These are phyloP conservation scores for Cylindricascospora bacillispora DNA, from an alignment of 1,139 yeast species.

Conservation along the genomic window DNA sequence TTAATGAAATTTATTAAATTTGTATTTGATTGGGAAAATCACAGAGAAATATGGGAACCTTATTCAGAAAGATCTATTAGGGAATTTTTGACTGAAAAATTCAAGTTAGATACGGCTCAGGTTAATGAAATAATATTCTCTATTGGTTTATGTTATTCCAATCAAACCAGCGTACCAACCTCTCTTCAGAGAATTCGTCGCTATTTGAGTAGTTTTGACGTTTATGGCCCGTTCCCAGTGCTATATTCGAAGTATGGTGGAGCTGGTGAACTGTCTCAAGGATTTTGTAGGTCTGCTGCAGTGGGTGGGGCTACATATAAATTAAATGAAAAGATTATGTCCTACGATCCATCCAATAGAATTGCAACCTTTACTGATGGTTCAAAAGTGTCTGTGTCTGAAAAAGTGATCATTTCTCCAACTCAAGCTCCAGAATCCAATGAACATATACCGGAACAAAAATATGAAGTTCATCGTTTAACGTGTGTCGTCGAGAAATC, in stretches of 20 bases:
- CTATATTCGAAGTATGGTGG: conserved; percentile 90
- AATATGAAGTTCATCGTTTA: conserved; percentile 53
- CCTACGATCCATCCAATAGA: conserved; percentile 52
- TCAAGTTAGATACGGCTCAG: conserved; percentile 62
- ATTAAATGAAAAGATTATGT: conserved; percentile 50
- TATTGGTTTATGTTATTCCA: conserved; percentile 61
- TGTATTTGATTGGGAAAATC: conserved; percentile 57
- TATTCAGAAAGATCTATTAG: conserved; percentile 45
- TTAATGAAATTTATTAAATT: conserved; percentile 91
- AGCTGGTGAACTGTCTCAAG: conserved; percentile 92
- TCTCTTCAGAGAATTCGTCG: conserved; percentile 75
- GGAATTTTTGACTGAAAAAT: conserved; percentile 46
- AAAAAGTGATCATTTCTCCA: conserved; percentile 60
- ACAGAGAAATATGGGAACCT: conserved; percentile 39
- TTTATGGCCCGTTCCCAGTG: conserved; percentile 90
- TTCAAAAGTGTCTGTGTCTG: conserved; percentile 56
- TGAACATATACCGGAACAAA: conserved; percentile 28
- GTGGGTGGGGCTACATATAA: conserved; percentile 95
- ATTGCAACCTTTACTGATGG: conserved; percentile 71
- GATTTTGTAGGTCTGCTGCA: conserved; percentile 95
- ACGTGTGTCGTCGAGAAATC: conserved; percentile 76
- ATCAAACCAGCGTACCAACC: conserved; percentile 50
- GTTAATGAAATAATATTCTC: conserved; percentile 73
- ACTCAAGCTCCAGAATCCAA: conserved; percentile 47
- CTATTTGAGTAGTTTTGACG: conserved; percentile 75